Evolutionary conservation across 306 rosid genomes (phyloP), one percentile per base, ranked within the genome.

Genomic region (Canavalia gladiata): DNA sequence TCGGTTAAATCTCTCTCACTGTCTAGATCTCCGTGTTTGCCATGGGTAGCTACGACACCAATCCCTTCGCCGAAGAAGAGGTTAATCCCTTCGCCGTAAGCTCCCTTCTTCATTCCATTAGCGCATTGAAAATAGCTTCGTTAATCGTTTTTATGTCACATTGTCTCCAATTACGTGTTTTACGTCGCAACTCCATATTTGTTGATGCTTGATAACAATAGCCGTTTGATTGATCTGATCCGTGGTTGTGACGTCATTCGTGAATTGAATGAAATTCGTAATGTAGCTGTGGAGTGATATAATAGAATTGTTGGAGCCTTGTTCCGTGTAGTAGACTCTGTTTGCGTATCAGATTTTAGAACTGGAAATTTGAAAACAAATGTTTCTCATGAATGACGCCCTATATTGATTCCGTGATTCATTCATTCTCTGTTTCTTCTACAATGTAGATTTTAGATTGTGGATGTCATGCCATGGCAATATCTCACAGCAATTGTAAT

Each of bases 11-110:
- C 45, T 81, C n/a, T 34, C 34, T 37, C 39, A 46, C 10, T 62
- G 18, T 65, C 65, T 60, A 69, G 81, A 86, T 88, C 81, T 68
- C 74, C 67, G 37, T 83, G 7, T 81, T 86, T 69, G 50, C 79
- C 74, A 92, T 89, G 96, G 72, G 84, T 84, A 85, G 68, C 68
- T 81, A 74, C 87, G 92, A 91, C 7, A 25, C 91, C 59, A 93
- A 93, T 68, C 94, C 96, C 67, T 93, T 87, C 78, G 94, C 86
- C 0, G 91, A 90, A 0, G 97, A 91, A 0, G 91, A 90, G 35
- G 91, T 93, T 68, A 93, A 91, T 87, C 97, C 97, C 57, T 93
- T 93, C 57, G 90, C 94, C 51, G 97, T 88, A 63, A 79, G 92
- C 84, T 39, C 51, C 67, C 10, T 29, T 5, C 30, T 3, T 65